Evolutionary conservation across 2,329 filamentous ascomycete genomes (phyloP), one percentile per base, ranked within the genome.

Genomic region (Colletotrichum higginsianum): DNA sequence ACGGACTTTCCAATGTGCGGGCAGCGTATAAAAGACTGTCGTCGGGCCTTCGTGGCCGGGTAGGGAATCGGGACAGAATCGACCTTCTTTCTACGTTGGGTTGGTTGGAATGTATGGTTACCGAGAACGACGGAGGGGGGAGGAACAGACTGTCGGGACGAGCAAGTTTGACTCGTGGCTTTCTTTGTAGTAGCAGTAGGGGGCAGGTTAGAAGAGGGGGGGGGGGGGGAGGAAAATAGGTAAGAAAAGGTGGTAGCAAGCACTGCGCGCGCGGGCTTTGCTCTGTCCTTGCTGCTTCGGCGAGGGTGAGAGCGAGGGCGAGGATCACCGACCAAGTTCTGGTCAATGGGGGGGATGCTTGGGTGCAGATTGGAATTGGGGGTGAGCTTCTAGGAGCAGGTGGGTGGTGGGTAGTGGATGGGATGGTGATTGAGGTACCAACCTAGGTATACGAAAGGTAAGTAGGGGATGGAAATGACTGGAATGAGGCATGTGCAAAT

Each of bases 1-100:
- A 53, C 55, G 67, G 67, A 57, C 55, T 61, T 61, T 67, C 21
- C 56, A 46, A 57, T 30, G 44, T 63, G 65, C 57, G 61, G 12
- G n/a, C 21, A 50, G 47, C 47, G 44, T 21, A n/a, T 30, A 49
- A 35, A 47, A 44, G 38, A 42, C 23, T 44, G 26, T 9, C 47
- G 47, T 38, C 35, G 30, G 23, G 30, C 30, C 40, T 23, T 23
- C 35, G 63, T 44, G 46, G 52, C 50, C 18, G 23, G 35, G 35
- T 38, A 38, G 8, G 35, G 35, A 38, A 38, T 38, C 35, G 8
- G 35, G 35, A 38, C 35, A 38, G 35, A 38, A 38, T 38, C 9
- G 35, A 38, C 9, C 35, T 38, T 38, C 30, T 35, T 44, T 23
- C 49, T 35, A 21, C 35, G 12, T 12, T 26, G 23, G 18, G 26